These are phyloP conservation scores for Xylaria palmicola DNA, from an alignment of 495 filamentous ascomycete genomes.

Conservation along the genomic window DNA sequence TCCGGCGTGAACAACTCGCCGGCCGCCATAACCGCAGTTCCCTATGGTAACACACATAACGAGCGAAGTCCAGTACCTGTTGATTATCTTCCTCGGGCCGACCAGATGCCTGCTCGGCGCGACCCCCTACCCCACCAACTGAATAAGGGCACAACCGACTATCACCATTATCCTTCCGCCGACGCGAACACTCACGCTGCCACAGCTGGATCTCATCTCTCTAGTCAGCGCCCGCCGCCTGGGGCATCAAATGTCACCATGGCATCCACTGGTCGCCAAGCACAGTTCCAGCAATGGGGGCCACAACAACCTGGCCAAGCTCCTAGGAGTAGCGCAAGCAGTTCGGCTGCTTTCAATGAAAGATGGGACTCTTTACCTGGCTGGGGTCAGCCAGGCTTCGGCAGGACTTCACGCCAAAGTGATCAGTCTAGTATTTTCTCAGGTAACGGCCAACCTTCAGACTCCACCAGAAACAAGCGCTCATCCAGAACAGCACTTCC, in stretches of 20 bases:
- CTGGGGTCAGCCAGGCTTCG: conserved; percentile 26
- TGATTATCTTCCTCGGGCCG: conserved; percentile 71
- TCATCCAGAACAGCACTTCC: conserved; percentile 57
- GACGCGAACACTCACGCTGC: conserved; percentile 51
- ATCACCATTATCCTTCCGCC: conserved; percentile 84
- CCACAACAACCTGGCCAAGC: conserved; percentile 29
- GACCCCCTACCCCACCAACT: conserved; percentile 80
- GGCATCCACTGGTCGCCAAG: conserved; percentile 66
- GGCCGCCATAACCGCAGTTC: conserved; percentile 87
- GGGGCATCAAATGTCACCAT: conserved; percentile 63
- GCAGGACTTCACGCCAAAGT: conserved; percentile 40
- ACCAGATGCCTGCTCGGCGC: conserved; percentile 60
- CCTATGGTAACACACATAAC: conserved; percentile 77
- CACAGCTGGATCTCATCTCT: conserved; percentile 56
- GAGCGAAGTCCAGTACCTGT: conserved; percentile 68
- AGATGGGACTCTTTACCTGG: conserved; percentile 67
- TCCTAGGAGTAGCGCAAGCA: conserved; percentile 53
- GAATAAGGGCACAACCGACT: conserved; percentile 75
- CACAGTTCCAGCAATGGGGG: conserved; percentile 74
- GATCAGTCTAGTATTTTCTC: conserved; percentile 55
- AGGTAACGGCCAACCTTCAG: conserved; percentile 70
- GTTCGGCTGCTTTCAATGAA: conserved; percentile 49
- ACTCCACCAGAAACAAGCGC: conserved; percentile 66
- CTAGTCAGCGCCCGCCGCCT: conserved; percentile 70
- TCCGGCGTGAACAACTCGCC: conserved; percentile 65